Evolutionary conservation across 1,284 basidiomycete species (phyloP).

Genomic region (Puccinia coronata): DNA sequence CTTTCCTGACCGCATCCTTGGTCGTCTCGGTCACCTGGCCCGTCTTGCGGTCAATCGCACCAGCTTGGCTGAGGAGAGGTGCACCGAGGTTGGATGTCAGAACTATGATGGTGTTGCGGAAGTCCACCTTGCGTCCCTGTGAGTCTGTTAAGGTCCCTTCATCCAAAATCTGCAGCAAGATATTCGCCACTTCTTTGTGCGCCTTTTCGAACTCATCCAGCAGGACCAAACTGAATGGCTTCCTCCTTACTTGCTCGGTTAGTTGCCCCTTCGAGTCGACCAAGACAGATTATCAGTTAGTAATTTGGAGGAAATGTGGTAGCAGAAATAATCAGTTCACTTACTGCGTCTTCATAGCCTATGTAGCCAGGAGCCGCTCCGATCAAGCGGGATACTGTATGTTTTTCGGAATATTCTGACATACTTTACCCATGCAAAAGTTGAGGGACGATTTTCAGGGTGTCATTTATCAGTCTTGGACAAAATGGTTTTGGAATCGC

Average conservation of each 20-base stretch:
- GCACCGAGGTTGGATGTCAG: constrained; percentile 87
- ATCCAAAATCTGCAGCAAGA: constrained; percentile 86
- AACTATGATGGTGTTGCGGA: constrained; percentile 68
- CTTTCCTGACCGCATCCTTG: constrained; percentile 69
- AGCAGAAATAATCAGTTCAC: background rate
- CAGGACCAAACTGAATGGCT: constrained; percentile 78
- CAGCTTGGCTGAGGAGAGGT: constrained; percentile 72
- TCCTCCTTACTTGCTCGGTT: constrained; percentile 80
- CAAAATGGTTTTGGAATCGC: constrained; percentile 60
- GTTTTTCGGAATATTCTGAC: constrained; percentile 75
- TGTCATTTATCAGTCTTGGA: background rate
- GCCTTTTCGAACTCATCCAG: constrained; percentile 91
- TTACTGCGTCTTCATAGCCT: constrained; percentile 58
- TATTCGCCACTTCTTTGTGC: constrained; percentile 75
- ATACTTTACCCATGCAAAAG: background rate
- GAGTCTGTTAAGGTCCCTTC: constrained; percentile 82
- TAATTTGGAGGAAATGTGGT: background rate
- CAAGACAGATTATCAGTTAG: background rate
- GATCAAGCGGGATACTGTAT: constrained; percentile 84
- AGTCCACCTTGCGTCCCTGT: constrained; percentile 63
- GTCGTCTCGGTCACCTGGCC: constrained; percentile 71
- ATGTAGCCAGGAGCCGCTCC: constrained; percentile 75
- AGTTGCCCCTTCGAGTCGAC: constrained; percentile 64
- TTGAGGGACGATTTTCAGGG: background rate
- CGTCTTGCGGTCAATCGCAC: constrained; percentile 66